Evolutionary conservation across 2,329 filamentous ascomycete genomes (phyloP).

Genomic region (Blastomyces gilchristii): DNA sequence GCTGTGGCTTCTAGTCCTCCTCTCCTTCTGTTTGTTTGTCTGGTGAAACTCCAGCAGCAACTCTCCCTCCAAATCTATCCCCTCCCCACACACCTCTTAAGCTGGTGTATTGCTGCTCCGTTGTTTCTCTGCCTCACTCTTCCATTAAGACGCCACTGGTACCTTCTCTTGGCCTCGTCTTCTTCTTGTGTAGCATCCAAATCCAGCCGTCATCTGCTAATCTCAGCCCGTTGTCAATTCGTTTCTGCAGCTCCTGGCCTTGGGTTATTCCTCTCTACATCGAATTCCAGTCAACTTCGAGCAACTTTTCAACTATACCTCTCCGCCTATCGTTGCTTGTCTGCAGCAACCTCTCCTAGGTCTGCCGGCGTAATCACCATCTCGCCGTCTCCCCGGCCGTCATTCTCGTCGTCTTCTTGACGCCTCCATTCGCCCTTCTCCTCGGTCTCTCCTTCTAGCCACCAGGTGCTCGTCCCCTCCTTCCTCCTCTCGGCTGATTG

Average conservation of each 20-base stretch:
- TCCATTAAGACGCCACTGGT: background rate
- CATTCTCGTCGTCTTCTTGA: background rate
- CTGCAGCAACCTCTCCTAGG: background rate
- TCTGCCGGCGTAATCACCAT: background rate
- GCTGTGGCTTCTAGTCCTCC: background rate
- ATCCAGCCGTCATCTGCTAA: background rate
- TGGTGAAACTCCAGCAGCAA: background rate
- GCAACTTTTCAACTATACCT: background rate
- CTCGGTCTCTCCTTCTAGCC: conserved; percentile 4
- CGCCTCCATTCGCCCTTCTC: background rate
- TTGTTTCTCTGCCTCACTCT: background rate
- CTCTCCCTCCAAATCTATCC: background rate
- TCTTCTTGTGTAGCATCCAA: background rate
- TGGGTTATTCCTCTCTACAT: background rate
- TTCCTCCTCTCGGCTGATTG: background rate
- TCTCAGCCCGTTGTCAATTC: too few species aligned
- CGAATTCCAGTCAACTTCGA: background rate
- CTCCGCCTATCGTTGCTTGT: background rate
- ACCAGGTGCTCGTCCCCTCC: conserved; percentile 5
- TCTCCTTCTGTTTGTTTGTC: conserved; percentile 5
- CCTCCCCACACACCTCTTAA: background rate
- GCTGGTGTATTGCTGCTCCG: background rate
- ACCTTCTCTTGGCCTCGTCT: background rate
- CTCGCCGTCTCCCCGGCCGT: background rate
- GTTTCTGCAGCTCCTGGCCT: conserved; percentile 1